Evolutionary conservation across 352 stramenopile species (phyloP), one percentile per base, ranked within the genome.

Genomic region (Phytophthora colocasiae): DNA sequence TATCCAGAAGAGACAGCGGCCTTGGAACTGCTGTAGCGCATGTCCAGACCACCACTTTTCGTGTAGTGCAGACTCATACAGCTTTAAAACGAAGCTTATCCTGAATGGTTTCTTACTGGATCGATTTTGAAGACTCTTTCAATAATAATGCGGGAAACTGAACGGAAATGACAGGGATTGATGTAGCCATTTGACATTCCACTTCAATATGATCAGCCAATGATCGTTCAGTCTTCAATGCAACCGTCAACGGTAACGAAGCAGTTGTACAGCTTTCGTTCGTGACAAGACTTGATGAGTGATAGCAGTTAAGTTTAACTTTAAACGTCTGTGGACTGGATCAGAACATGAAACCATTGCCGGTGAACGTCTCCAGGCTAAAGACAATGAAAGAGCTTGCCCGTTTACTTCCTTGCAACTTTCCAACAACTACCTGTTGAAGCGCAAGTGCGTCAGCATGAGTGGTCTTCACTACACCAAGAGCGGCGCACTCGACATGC

Each of bases 11-110:
- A 47, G 26, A 66, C 48, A 12, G 50, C 61, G 39, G 50, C 52
- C 11, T 46, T 32, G 8, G 60, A 75, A 24, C 66, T 75, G 14
- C 17, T 51, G 43, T 69, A 76, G n/a, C 68, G 55, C 68, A 69
- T 76, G 46, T 76, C 68, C 1, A 73, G 41, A 4, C 32, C 31
- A 4, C 68, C 68, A 27, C 58, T 66, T 41, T 66, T 66, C 8
- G 46, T 76, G 55, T 71, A 77, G 47, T 69, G 52, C 19, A 69
- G 53, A 31, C 45, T 63, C 61, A 69, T 68, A 11, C 29, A 31
- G 6, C 27, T 4, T 31, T 7, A 7, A 22, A 22, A 22, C 19
- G 19, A 22, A 31, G 27, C 6, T 31, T 34, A 34, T 11, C 31
- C 31, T 34, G 31, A 34, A 11, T 7, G 8, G 31, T 12, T 34